A percentile compares a stretch with the other conserved stretches of the same genome.
Evolutionary conservation across 2,329 filamentous ascomycete species (phyloP).

Genomic region (Pestalotiopsis sp.): DNA sequence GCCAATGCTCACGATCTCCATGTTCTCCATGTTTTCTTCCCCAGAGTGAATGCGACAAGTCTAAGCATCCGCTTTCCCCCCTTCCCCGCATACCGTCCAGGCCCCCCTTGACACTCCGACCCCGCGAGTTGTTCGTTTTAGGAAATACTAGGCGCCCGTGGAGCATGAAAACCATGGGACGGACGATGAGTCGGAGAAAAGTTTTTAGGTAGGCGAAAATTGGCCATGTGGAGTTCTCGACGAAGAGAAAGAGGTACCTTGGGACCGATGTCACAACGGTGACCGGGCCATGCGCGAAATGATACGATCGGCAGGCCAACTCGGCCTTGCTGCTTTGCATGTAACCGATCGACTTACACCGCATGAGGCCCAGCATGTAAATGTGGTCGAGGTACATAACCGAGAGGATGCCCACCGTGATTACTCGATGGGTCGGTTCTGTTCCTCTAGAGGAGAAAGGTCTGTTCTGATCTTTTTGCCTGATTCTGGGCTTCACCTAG

Average conservation of each 20-base stretch:
- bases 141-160: conserved; percentile 1
- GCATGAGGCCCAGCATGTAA: background rate
- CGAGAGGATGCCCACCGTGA: background rate
- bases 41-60: background rate
- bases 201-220: background rate
- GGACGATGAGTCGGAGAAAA: no score
- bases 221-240: background rate
- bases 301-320: background rate
- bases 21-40: background rate
- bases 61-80: conserved; percentile 3
- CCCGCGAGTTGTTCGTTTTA: conserved; percentile 4
- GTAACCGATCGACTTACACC: background rate
- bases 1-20: no score
- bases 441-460: background rate
- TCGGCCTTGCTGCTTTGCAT: background rate
- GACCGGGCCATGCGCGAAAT: background rate
- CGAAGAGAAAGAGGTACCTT: background rate
- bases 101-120: background rate
- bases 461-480: background rate
- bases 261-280: background rate
- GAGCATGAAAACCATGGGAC: background rate
- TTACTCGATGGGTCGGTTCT: background rate
- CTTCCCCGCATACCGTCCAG: background rate
- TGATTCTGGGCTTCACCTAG: background rate
- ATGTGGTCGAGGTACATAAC: background rate